A percentile compares a stretch with the other conserved stretches of the same genome.
These are phyloP conservation scores for Chlorencoelia australis DNA, from an alignment of 2,329 filamentous ascomycete species.

Conservation along the genomic window DNA sequence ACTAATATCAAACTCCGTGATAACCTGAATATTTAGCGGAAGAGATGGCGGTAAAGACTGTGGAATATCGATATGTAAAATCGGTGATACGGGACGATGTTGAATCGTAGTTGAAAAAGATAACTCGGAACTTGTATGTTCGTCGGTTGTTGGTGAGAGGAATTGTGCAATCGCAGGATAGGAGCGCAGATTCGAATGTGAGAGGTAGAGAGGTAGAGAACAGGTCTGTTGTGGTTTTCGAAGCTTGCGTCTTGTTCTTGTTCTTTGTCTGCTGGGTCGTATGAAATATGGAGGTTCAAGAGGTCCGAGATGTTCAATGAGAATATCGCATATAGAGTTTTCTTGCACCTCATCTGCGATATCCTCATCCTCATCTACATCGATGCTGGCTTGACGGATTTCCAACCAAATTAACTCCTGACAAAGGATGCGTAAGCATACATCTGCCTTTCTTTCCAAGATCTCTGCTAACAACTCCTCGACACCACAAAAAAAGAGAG, in stretches of 20 bases:
- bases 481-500: conserved; percentile 8
- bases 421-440: conserved; percentile 22
- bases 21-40: too few relatives aligned
- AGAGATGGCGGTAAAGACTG: conserved; percentile 18
- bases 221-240: conserved; percentile 2
- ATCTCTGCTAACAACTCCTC: conserved; percentile 3
- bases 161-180: conserved; percentile 15
- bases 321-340: too few relatives aligned
- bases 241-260: too few relatives aligned
- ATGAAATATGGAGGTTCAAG: too few relatives aligned
- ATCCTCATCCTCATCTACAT: too few relatives aligned
- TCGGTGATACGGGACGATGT: conserved; percentile 12
- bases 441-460: conserved; percentile 10
- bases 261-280: too few relatives aligned
- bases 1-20: too few relatives aligned
- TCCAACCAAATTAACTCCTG: conserved; percentile 19
- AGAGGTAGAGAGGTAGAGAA: conserved; percentile 11
- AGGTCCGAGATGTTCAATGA: too few relatives aligned
- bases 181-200: conserved; percentile 14
- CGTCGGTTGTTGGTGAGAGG: conserved; percentile 7
- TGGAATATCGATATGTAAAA: conserved; percentile 11
- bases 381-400: conserved; percentile 15
- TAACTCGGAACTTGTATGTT: too few relatives aligned
- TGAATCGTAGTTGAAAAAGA: conserved; percentile 20
- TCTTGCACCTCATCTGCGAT: too few relatives aligned